Evolutionary conservation across 1,139 yeast genomes (phyloP).

Genomic region (Candida sojae): DNA sequence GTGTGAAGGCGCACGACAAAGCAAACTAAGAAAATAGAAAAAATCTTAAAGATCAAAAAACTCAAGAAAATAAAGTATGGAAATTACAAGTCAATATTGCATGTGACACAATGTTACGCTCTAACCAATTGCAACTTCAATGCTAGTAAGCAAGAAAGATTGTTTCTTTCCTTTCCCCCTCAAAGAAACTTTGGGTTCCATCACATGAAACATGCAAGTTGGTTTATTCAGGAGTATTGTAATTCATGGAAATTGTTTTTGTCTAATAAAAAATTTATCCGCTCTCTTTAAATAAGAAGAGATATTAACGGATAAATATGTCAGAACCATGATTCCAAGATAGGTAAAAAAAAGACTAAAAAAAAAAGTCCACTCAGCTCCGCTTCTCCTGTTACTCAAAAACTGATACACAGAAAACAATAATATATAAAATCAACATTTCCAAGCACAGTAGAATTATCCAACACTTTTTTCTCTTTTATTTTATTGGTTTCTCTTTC

Average conservation of each 20-base stretch:
- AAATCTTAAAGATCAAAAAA: neutral
- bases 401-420: neutral
- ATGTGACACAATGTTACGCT: neutral
- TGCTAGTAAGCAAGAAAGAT: too few relatives aligned
- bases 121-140: too few relatives aligned
- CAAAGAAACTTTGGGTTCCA: too few relatives aligned
- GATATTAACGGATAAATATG: too few relatives aligned
- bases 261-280: neutral
- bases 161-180: neutral
- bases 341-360: too few relatives aligned
- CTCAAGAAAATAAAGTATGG: neutral
- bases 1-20: neutral
- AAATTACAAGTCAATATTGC: neutral
- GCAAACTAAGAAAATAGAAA: neutral
- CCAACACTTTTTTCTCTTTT: neutral
- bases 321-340: too few relatives aligned
- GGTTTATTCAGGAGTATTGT: too few relatives aligned
- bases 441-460: too few relatives aligned
- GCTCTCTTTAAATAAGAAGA: too few relatives aligned
- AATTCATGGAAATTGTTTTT: neutral
- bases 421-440: neutral
- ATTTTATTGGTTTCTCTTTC: neutral
- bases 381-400: too few relatives aligned
- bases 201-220: too few relatives aligned
- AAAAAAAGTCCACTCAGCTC: too few relatives aligned